Conservation (phyloP, 805 yeast genomes). For the Metschnikowia baotianmanensis region DNA sequence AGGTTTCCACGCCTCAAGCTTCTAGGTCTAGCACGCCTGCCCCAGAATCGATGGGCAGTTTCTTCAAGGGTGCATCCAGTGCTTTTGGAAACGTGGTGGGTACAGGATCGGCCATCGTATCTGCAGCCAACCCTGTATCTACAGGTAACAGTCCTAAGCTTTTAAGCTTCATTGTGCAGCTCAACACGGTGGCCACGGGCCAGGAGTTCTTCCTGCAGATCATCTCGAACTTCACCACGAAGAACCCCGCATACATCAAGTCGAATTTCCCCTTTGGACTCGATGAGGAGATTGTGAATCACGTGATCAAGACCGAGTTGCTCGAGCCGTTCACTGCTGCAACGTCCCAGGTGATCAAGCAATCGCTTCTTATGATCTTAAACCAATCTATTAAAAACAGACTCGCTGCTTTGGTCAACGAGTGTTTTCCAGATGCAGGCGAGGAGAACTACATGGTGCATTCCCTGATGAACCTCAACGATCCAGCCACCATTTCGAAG, state of each 20-base stretch:
- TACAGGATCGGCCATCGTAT: conserved; percentile 22
- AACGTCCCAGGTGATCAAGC: conserved; percentile 34
- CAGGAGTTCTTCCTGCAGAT: conserved; percentile 56
- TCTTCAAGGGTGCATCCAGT: conserved; percentile 44
- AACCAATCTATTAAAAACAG: conserved; percentile 47
- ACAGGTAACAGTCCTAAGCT: conserved; percentile 47
- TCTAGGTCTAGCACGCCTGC: conserved; percentile 33
- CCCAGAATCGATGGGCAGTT: conserved; percentile 36
- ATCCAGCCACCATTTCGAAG: conserved; percentile 34
- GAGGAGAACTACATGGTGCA: conserved; percentile 32
- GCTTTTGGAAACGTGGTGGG: conserved; percentile 45
- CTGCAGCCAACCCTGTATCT: conserved; percentile 26
- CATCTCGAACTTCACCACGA: conserved; percentile 38
- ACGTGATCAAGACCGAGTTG: conserved; percentile 31
- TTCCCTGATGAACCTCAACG: conserved; percentile 29
- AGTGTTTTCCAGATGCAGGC: conserved; percentile 38
- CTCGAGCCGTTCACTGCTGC: conserved; percentile 26
- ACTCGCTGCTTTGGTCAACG: conserved; percentile 41
- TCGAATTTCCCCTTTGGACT: conserved; percentile 36
- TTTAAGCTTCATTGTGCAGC: conserved; percentile 58
- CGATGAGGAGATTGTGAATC: conserved; percentile 32
- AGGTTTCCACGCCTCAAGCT: conserved; percentile 25
- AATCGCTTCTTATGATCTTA: conserved; percentile 44
- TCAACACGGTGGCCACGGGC: conserved; percentile 71
- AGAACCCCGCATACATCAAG: conserved; percentile 23